phyloP scores from a whole-genome alignment of 2,329 filamentous ascomycete genomes.

The Fonsecaea erecta region DNA sequence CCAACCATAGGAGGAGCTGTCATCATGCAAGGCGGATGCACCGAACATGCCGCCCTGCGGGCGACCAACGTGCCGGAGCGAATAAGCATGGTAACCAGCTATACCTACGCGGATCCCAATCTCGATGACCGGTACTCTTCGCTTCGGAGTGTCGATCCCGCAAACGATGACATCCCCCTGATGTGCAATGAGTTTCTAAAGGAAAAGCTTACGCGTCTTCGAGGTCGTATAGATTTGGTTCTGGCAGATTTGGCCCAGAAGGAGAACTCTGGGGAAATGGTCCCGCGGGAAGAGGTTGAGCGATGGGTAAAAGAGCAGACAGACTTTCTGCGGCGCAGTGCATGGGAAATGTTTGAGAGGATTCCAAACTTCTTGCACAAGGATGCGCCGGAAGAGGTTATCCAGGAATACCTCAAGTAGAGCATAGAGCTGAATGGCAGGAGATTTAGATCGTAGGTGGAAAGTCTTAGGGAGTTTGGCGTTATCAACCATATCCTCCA shows the following conservation, averaged over 20 bases:
- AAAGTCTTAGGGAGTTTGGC: not conserved
- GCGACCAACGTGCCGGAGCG: constrained; percentile 63
- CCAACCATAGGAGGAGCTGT: constrained; percentile 57
- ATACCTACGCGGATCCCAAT: constrained; percentile 27
- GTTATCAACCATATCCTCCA: not conserved
- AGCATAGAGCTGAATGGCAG: not conserved
- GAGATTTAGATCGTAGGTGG: not conserved
- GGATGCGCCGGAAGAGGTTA: constrained; percentile 2
- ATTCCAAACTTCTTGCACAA: constrained; percentile 10
- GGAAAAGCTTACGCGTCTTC: constrained; percentile 13
- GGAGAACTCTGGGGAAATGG: constrained; percentile 1
- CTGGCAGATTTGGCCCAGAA: constrained; percentile 1
- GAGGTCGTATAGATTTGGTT: constrained; percentile 7
- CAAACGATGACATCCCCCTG: constrained; percentile 10
- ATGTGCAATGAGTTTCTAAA: constrained; percentile 1
- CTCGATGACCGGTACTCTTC: constrained; percentile 9
- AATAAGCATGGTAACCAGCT: constrained; percentile 65
- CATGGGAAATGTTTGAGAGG: constrained; percentile 19
- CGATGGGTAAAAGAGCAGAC: constrained; percentile 16
- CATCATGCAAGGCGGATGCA: constrained; percentile 69
- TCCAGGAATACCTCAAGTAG: constrained; percentile 3
- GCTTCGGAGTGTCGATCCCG: constrained; percentile 8
- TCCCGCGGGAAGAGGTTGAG: constrained; percentile 12
- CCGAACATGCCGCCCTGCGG: constrained; percentile 66
- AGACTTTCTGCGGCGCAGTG: constrained; percentile 11